Percentiles rank a stretch among this genome's conserved stretches.
phyloP scores from a whole-genome alignment of 176 grass and related monocot genomes.

The Pontederia paniculata region DNA sequence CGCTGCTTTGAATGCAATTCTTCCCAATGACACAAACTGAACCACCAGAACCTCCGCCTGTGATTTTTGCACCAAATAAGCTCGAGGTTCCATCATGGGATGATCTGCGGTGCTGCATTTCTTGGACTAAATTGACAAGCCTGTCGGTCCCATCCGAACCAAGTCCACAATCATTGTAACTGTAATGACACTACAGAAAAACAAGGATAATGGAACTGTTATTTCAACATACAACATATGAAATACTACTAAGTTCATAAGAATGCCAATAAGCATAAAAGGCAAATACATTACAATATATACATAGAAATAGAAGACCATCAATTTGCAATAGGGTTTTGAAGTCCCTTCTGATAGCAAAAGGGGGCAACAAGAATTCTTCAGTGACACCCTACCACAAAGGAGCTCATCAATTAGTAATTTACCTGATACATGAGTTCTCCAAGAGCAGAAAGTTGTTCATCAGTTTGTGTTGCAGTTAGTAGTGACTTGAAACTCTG shows the following conservation, averaged over 20 bases:
- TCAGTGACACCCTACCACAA: no score
- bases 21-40: slow-evolving; percentile 74
- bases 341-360: not conserved
- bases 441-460: slow-evolving; percentile 76
- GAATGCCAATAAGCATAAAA: not conserved
- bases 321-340: not conserved
- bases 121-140: slow-evolving; percentile 84
- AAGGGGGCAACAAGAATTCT: no score
- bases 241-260: not conserved
- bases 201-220: not conserved
- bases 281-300: not conserved
- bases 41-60: slow-evolving; percentile 75
- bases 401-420: not conserved
- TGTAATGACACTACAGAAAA: slow-evolving; percentile 71
- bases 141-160: slow-evolving; percentile 80
- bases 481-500: slow-evolving; percentile 85
- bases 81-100: slow-evolving; percentile 28
- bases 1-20: slow-evolving; percentile 68
- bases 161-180: slow-evolving; percentile 83
- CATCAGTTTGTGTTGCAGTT: slow-evolving; percentile 67
- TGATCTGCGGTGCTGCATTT: slow-evolving; percentile 68
- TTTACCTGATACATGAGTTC: slow-evolving; percentile 96
- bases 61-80: slow-evolving; percentile 89
- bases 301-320: no score
- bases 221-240: not conserved